Evolutionary conservation across 177 flowering plant species (phyloP).

Genomic region (Vitis hybrid): DNA sequence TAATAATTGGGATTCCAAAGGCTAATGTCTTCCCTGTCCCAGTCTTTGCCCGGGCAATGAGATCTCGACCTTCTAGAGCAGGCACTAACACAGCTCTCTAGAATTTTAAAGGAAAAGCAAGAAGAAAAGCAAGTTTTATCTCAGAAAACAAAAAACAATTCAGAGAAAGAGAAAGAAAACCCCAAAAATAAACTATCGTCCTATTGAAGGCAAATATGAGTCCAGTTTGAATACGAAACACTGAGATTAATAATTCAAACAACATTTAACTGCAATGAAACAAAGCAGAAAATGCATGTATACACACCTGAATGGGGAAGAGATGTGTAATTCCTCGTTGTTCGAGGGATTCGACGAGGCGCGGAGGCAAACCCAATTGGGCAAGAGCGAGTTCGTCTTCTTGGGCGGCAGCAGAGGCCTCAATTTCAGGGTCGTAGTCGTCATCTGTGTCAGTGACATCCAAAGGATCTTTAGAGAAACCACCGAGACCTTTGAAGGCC

Average conservation of each 20-base stretch:
- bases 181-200: neutral
- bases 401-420: conserved; percentile 4
- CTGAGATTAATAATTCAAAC: too few species aligned
- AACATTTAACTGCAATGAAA: neutral
- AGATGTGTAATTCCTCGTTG: conserved; percentile 91
- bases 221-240: neutral
- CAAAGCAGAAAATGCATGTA: neutral
- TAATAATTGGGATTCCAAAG: conserved; percentile 93
- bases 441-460: conserved; percentile 22
- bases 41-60: conserved; percentile 98
- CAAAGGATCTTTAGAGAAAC: conserved; percentile 28
- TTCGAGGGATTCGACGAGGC: conserved; percentile 61
- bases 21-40: conserved; percentile 99
- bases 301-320: conserved; percentile 86
- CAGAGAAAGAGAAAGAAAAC: neutral
- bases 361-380: conserved; percentile 61
- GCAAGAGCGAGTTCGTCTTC: conserved; percentile 59
- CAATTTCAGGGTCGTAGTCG: conserved; percentile 21
- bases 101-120: conserved; percentile 5
- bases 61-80: conserved; percentile 84
- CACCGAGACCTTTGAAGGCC: conserved; percentile 74
- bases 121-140: neutral
- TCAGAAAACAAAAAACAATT: neutral
- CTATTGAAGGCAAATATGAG: too few species aligned
- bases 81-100: conserved; percentile 94